A percentile compares a stretch with the other conserved stretches of the same genome.
phyloP scores from a whole-genome alignment of 2,329 filamentous ascomycete genomes.

The Zasmidium cellare region DNA sequence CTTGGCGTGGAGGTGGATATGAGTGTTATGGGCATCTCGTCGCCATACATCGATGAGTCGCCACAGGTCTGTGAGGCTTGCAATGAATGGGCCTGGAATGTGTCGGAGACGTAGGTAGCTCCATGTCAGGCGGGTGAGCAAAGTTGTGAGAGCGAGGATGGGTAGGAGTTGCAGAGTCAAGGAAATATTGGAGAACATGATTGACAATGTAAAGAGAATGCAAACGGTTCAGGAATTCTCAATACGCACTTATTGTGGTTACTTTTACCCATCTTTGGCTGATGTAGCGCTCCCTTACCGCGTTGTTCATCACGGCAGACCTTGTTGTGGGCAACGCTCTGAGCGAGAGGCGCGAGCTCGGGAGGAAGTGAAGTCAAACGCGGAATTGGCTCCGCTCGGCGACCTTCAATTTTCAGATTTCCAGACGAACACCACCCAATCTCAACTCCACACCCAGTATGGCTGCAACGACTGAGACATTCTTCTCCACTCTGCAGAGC shows the following conservation, averaged over 20 bases:
- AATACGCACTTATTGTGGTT: too few relatives aligned
- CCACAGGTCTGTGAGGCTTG: slow-evolving; percentile 13
- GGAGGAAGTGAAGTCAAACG: background rate
- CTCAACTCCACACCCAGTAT: slow-evolving; percentile 9
- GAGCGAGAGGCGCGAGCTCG: background rate
- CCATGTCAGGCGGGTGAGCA: background rate
- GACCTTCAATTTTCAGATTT: background rate
- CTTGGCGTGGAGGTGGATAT: slow-evolving; percentile 31
- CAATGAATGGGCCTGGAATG: slow-evolving; percentile 11
- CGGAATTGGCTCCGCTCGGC: background rate
- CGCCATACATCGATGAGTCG: slow-evolving; percentile 9
- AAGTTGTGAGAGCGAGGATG: background rate
- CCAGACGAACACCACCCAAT: background rate
- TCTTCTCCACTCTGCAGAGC: slow-evolving; percentile 22
- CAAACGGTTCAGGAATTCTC: too few relatives aligned
- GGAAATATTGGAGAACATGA: background rate
- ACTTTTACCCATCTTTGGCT: too few relatives aligned
- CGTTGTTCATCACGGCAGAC: too few relatives aligned
- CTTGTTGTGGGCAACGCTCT: too few relatives aligned
- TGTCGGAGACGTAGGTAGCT: background rate
- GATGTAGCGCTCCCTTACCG: too few relatives aligned
- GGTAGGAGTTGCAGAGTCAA: background rate
- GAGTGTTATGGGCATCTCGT: background rate
- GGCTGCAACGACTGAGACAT: slow-evolving; percentile 16
- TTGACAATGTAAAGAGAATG: too few relatives aligned